Evolutionary conservation across 1,139 yeast species (phyloP), one percentile per base, ranked within the genome.

Genomic region (Maudiozyma humilis): DNA sequence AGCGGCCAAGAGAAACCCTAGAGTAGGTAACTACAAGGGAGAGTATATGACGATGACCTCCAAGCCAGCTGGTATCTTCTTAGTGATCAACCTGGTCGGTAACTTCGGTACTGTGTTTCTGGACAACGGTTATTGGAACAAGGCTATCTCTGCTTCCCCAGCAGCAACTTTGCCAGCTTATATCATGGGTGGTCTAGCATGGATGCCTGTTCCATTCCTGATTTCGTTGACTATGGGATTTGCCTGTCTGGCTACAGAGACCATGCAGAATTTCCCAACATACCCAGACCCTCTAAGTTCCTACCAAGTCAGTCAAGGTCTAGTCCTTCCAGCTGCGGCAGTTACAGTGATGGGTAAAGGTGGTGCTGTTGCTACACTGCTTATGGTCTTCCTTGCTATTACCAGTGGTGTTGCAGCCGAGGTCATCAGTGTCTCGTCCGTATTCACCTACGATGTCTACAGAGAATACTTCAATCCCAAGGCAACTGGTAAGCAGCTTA

Each of bases 91-190:
- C 65, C 70, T 84, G 52, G 83, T 85, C 40, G 95, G 95, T 48
- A 85, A 85, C 65, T 85, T 86, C 55, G 95, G 95, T 45, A 85
- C 95, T 18, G 95, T 86, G 18, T 86, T 85, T 62, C 69, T 87
- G 58, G 96, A 87, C 62, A 83, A 83, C 55, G 95, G 95, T 35
- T 88, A 87, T 66, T 87, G 89, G 80, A 83, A 84, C 66, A 83
- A 84, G 66, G 95, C 95, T 4, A 83, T 87, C 63, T 89, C 94
- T 39, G 84, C 95, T 12, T 72, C 80, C 50, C 93, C 95, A 15
- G 82, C 78, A 3, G 80, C 93, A 32, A 86, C 94, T 27, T 70
- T 87, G 56, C 91, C 93, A n/a, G 96, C 95, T 15, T 87, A 88
- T 62, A 79, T 86, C 30, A 66, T 85, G 52, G 96, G 96, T 46